Evolutionary conservation across 768 basidiomycete genomes (phyloP).

Genomic region (Hericium coralloides): DNA sequence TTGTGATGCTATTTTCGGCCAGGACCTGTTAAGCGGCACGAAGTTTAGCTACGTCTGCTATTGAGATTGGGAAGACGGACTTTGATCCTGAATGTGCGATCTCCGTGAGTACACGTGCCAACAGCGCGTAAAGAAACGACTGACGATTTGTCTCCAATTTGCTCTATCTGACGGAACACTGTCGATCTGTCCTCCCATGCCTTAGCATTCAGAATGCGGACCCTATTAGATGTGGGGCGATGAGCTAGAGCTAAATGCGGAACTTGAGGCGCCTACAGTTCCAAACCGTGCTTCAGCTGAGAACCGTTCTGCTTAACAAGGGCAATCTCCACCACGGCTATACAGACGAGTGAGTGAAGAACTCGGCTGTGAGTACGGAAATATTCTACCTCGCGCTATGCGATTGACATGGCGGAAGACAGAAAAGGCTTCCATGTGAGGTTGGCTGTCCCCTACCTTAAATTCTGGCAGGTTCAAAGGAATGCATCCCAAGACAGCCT

Average conservation of each 20-base stretch:
- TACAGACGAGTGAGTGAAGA: not conserved
- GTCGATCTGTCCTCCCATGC: slow-evolving; percentile 88
- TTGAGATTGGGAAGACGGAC: slow-evolving; percentile 5
- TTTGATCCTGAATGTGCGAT: slow-evolving; percentile 16
- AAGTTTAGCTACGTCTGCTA: not conserved
- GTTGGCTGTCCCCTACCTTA: slow-evolving; percentile 62
- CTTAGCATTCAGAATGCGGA: slow-evolving; percentile 71
- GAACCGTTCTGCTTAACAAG: slow-evolving; percentile 55
- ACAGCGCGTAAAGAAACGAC: slow-evolving; percentile 16
- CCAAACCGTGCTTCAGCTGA: slow-evolving; percentile 64
- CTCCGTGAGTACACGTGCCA: not conserved
- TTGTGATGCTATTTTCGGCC: slow-evolving; percentile 61
- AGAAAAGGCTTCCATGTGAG: slow-evolving; percentile 55
- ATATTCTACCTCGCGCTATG: slow-evolving; percentile 59
- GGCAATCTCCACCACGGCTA: slow-evolving; percentile 75
- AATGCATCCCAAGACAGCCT: slow-evolving; percentile 70
- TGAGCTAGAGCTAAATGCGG: not conserved
- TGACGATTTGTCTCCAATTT: slow-evolving; percentile 90
- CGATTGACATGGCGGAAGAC: slow-evolving; percentile 73
- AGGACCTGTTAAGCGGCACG: slow-evolving; percentile 42
- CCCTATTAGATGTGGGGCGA: slow-evolving; percentile 27
- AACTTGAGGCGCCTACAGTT: slow-evolving; percentile 41
- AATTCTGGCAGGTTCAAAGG: slow-evolving; percentile 62
- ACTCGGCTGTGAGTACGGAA: not conserved
- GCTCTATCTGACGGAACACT: slow-evolving; percentile 79